These are phyloP conservation scores for Chaetomium fimeti DNA, from an alignment of 495 filamentous ascomycete species.

Conservation along the genomic window DNA sequence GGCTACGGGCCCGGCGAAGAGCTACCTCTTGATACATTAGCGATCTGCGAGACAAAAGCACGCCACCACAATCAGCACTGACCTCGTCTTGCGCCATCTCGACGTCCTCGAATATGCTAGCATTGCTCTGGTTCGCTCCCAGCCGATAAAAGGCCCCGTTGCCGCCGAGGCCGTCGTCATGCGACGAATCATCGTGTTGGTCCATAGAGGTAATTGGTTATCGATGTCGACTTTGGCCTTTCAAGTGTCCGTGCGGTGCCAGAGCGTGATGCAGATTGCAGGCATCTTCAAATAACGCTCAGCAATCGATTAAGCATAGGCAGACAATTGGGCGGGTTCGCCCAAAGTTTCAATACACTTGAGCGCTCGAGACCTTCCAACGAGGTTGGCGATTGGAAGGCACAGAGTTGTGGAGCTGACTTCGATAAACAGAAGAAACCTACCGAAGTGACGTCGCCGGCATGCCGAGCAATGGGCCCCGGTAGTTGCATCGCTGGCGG, in stretches of 20 bases:
- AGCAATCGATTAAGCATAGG: too few species aligned
- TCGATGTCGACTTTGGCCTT: slow-evolving; percentile 6
- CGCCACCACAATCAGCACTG: slow-evolving; percentile 21
- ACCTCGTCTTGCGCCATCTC: slow-evolving; percentile 98
- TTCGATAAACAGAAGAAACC: slow-evolving; percentile 15
- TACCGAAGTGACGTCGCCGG: slow-evolving; percentile 32
- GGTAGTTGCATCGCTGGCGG: slow-evolving; percentile 17
- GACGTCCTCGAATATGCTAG: slow-evolving; percentile 89
- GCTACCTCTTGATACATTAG: slow-evolving; percentile 50
- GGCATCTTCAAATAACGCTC: too few species aligned
- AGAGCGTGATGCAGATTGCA: not conserved
- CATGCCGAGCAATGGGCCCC: not conserved
- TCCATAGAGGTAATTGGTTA: slow-evolving; percentile 40
- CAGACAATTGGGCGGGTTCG: too few species aligned
- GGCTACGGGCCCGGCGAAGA: slow-evolving; percentile 90
- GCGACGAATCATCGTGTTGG: slow-evolving; percentile 26
- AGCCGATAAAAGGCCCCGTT: slow-evolving; percentile 54
- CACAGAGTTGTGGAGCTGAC: slow-evolving; percentile 16
- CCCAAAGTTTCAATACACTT: not conserved
- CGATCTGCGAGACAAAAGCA: too few species aligned
- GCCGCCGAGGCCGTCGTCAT: slow-evolving; percentile 20
- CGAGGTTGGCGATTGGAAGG: not conserved
- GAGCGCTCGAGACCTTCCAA: not conserved
- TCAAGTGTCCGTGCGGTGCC: slow-evolving; percentile 12
- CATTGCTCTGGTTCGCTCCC: slow-evolving; percentile 73